Evolutionary conservation across 768 basidiomycete genomes (phyloP), one percentile per base, ranked within the genome.

Genomic region (Termitomyces sp.): DNA sequence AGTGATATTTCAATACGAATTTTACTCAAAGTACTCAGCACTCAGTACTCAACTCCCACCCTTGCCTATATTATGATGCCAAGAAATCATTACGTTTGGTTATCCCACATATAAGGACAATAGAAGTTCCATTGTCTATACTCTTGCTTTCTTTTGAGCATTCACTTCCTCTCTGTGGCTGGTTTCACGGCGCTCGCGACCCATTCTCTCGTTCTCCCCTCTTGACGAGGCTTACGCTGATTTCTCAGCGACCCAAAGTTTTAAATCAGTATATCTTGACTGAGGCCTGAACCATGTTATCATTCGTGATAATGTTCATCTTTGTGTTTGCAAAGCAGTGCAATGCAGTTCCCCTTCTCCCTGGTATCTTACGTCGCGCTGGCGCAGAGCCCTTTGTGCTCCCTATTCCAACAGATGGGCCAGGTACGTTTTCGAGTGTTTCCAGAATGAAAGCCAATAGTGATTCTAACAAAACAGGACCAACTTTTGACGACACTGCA

Each of bases 401-500:
- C 16, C 66, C 66, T 34, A 50, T 45, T 57, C 62, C 66, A 13
- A 55, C 20, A 8, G 65, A 66, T 26, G 65, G 64, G 13, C 66
- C 63, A 39, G 64, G 63, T 64, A 55, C 20, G 22, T 18, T 34
- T 4, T 29, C 22, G 8, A 37, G 5, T 12, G 24, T 33, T 22
- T 34, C 22, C 24, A 18, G 28, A 26, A 47, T 20, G n/a, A 42
- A 54, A 18, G 3, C 18, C 41, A 15, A 45, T 31, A 3, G 22
- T 15, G 13, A 12, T 15, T 24, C 5, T 31, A 13, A n/a, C 41
- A 42, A 46, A 51, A 15, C 29, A 68, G 68, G 67, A 5, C 69
- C 67, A 18, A 66, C 62, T 3, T 69, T 69, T 39, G 70, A 73
- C 50, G 60, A 57, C 10, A 66, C 71, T 12, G 70, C 72, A 13